phyloP scores from a whole-genome alignment of 2,329 filamentous ascomycete species.

The Phyllosticta citrichinensis region DNA sequence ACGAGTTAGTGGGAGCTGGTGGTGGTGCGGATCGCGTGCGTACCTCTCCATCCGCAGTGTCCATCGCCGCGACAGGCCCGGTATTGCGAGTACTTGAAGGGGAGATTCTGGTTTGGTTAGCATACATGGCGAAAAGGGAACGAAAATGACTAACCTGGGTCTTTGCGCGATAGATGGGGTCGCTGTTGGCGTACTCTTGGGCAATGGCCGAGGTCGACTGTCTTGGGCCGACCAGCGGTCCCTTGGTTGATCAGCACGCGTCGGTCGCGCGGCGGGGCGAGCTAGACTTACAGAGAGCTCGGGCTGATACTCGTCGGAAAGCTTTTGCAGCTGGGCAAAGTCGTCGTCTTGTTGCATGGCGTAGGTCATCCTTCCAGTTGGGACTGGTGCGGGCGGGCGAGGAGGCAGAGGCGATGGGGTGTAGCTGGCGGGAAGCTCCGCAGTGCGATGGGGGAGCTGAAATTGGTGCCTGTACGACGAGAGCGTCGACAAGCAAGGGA shows the following conservation, averaged over 20 bases:
- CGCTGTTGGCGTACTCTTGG: constrained; percentile 78
- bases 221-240: constrained; percentile 71
- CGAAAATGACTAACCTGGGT: constrained; percentile 55
- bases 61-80: constrained; percentile 85
- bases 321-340: constrained; percentile 50
- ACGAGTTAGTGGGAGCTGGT: constrained; percentile 18
- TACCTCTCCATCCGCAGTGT: constrained; percentile 97
- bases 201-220: constrained; percentile 68
- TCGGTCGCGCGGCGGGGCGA: constrained; percentile 1
- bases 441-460: constrained; percentile 31
- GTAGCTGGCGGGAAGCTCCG: constrained; percentile 27
- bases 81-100: constrained; percentile 76
- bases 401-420: constrained; percentile 11
- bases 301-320: constrained; percentile 51
- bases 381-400: constrained; percentile 3
- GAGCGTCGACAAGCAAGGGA: constrained; percentile 20
- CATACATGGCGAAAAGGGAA: background rate
- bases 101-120: constrained; percentile 52
- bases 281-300: constrained; percentile 42
- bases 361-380: constrained; percentile 27
- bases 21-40: constrained; percentile 25
- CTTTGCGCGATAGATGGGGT: constrained; percentile 76
- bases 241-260: constrained; percentile 42
- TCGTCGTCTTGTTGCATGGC: constrained; percentile 40
- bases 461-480: constrained; percentile 23